Conservation (phyloP, 768 basidiomycete species). For the Lactarius tabidus region DNA sequence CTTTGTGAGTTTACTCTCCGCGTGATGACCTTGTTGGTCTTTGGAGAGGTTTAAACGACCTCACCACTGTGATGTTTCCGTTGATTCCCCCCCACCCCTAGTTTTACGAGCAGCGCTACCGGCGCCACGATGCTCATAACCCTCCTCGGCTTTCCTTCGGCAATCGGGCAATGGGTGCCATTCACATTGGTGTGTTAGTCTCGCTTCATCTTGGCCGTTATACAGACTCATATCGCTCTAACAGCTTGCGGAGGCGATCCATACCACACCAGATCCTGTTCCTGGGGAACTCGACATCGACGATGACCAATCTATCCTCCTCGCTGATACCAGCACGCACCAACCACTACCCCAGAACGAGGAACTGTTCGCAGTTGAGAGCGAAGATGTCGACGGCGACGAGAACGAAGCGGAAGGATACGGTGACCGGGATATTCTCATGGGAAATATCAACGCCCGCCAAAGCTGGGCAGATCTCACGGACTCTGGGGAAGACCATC, state of each 20-base stretch:
- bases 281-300: conserved; percentile 26
- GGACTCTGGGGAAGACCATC: conserved; percentile 4
- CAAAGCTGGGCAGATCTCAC: conserved; percentile 23
- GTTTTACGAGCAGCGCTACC: conserved; percentile 63
- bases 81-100: conserved; percentile 32
- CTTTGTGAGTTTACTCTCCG: conserved; percentile 56
- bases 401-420: conserved; percentile 27
- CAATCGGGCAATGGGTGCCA: conserved; percentile 88
- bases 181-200: conserved; percentile 67
- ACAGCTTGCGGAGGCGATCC: conserved; percentile 75
- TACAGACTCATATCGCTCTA: not conserved
- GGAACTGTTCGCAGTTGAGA: conserved; percentile 33
- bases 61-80: not conserved
- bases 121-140: conserved; percentile 75
- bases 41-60: not conserved
- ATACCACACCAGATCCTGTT: conserved; percentile 50
- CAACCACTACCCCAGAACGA: conserved; percentile 25
- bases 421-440: conserved; percentile 15
- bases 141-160: conserved; percentile 88
- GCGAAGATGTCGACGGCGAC: conserved; percentile 27
- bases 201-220: not conserved
- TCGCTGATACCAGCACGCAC: conserved; percentile 38
- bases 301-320: conserved; percentile 37
- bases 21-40: not conserved
- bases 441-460: conserved; percentile 23